Percentiles rank a stretch among this genome's conserved stretches.
Evolutionary conservation across 805 yeast genomes (phyloP).

Genomic region (Kurtzmaniella cleridarum): DNA sequence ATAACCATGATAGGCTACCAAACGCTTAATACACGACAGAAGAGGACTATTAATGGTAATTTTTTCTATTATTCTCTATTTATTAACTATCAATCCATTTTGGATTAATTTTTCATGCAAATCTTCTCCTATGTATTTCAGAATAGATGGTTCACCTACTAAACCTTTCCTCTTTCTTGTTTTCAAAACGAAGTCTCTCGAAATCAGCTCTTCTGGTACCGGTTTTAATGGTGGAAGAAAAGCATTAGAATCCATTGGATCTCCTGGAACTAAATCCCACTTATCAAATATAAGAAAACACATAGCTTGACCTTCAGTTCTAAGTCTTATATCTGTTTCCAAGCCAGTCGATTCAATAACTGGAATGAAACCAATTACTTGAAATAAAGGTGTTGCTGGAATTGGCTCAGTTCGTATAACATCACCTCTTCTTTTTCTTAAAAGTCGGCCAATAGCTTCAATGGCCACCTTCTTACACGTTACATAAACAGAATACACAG

Average conservation of each 20-base stretch:
- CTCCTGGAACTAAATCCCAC: slow-evolving; percentile 86
- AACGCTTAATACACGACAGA: too few relatives aligned
- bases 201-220: slow-evolving; percentile 62
- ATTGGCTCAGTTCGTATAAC: slow-evolving; percentile 39
- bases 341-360: slow-evolving; percentile 88
- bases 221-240: slow-evolving; percentile 68
- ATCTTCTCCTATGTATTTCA: slow-evolving; percentile 61
- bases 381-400: slow-evolving; percentile 66
- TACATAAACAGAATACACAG: slow-evolving; percentile 58
- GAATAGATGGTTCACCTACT: slow-evolving; percentile 62
- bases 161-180: slow-evolving; percentile 87
- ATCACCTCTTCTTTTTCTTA: slow-evolving; percentile 67
- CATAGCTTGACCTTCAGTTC: slow-evolving; percentile 75
- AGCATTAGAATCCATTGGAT: slow-evolving; percentile 71
- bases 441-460: slow-evolving; percentile 40
- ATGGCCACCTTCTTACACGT: slow-evolving; percentile 48
- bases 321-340: slow-evolving; percentile 76
- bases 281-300: slow-evolving; percentile 58
- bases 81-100: slow-evolving; percentile 33
- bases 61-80: background rate
- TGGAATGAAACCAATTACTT: slow-evolving; percentile 64
- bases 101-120: slow-evolving; percentile 49
- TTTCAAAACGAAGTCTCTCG: slow-evolving; percentile 85
- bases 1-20: slow-evolving; percentile 1
- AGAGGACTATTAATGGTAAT: too few relatives aligned